Evolutionary conservation across 768 basidiomycete genomes (phyloP), one percentile per base, ranked within the genome.

Genomic region (Termitomyces sp.): DNA sequence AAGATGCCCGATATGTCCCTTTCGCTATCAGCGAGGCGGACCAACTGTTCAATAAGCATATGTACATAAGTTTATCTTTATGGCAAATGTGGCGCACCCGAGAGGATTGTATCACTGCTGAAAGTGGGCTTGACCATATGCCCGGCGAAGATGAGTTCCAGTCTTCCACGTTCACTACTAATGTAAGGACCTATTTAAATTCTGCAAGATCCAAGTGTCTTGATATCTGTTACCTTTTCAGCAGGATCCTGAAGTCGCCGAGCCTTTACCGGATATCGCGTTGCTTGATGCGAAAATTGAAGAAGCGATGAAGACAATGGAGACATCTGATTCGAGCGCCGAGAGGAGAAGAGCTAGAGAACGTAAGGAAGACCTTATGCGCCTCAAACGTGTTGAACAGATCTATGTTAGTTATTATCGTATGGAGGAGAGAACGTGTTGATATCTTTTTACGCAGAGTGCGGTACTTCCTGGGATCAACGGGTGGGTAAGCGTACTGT

Each of bases 11-110:
- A 39, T 75, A 91, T n/a, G 91, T 98, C 3, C 97, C 97, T 2
- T 94, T 88, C 68, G 94, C 94, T 4, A 94, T 99, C 56, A 93
- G 94, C 42, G 97, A 99, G 68, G 97, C 97, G 1, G 93, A 96
- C 68, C 84, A 82, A 50, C 78, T 99, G 41, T 98, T 95, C 68
- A 82, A 84, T 59, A 83, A 82, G 58, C 94, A 98, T 66, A 88
- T 96, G 84, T 88, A 97, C 64, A 79, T 98, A 56, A 89, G 91
- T 45, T 75, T 95, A 48, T 83, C 94, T 22, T 73, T 98, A 16
- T 84, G 85, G 74, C 97, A 99, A 73, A 92, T 95, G 84, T 98
- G 93, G 92, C 81, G 88, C 66, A 90, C 93, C 16, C 79, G 97
- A 61, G 95, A 98, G 69, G 96, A 98, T 64, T 98, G 89, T 65